A percentile compares a stretch with the other conserved stretches of the same genome.
Conservation (phyloP, 2,329 filamentous ascomycete species). For the Pezicula rhizophila region DNA sequence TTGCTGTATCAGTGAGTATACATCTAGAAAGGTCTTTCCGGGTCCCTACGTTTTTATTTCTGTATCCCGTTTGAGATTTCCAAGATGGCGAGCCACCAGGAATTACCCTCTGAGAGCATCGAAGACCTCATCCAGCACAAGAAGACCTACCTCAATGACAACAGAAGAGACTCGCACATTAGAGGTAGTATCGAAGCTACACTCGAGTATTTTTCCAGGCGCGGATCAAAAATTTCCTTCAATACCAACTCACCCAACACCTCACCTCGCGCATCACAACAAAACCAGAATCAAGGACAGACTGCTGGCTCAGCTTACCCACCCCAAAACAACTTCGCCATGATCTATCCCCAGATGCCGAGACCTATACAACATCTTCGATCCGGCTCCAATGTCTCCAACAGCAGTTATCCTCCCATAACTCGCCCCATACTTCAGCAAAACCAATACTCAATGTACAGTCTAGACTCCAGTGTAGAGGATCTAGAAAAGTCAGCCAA, state of each 20-base stretch:
- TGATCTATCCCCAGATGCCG: constrained; percentile 8
- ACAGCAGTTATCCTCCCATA: too few species aligned
- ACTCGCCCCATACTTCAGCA: too few species aligned
- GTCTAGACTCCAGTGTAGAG: too few species aligned
- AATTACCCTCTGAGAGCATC: constrained; percentile 1
- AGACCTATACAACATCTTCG: not conserved
- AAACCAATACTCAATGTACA: too few species aligned
- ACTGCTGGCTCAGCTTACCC: constrained; percentile 1
- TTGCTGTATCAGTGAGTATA: too few species aligned
- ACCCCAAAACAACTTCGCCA: constrained; percentile 1
- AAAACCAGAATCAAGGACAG: constrained; percentile 2
- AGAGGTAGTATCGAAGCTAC: constrained; percentile 17
- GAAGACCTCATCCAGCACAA: constrained; percentile 17
- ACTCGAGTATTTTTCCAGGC: constrained; percentile 13
- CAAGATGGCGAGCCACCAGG: not conserved
- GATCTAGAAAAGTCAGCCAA: constrained; percentile 1
- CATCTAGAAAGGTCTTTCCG: not conserved
- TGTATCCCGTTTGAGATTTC: not conserved
- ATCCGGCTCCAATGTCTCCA: too few species aligned
- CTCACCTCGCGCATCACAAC: constrained; percentile 10
- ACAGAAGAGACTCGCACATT: constrained; percentile 16
- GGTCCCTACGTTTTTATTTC: not conserved
- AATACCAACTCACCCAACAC: not conserved
- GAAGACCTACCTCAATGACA: constrained; percentile 15
- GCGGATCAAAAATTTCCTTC: constrained; percentile 4